Conservation (phyloP, 192 early-diverging fungal species). For the Coemansia javaensis region DNA sequence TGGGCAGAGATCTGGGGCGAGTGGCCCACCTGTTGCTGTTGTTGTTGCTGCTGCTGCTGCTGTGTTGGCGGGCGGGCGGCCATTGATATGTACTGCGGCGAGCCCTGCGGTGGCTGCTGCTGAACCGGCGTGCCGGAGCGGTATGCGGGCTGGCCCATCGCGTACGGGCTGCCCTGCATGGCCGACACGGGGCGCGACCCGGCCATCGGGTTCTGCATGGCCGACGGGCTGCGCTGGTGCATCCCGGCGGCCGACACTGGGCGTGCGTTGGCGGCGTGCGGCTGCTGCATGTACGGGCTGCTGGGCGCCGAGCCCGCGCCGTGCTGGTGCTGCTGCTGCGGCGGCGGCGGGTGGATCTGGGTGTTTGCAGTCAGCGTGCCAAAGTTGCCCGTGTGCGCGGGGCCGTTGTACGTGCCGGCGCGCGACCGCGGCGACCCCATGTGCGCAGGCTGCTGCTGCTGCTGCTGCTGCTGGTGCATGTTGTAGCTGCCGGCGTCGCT, state of each 20-base stretch:
- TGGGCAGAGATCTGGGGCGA: slow-evolving; percentile 23
- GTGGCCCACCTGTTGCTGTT: slow-evolving; percentile 9
- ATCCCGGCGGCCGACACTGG: slow-evolving; percentile 23
- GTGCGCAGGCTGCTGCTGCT: slow-evolving; percentile 1
- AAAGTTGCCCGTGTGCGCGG: slow-evolving; percentile 31
- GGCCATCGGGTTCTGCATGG: neutral
- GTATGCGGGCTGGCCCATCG: slow-evolving; percentile 4
- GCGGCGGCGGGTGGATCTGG: slow-evolving; percentile 20
- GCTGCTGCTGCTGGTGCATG: no score
- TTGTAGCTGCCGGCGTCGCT: neutral
- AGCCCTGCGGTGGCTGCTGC: slow-evolving; percentile 27
- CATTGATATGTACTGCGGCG: slow-evolving; percentile 4
- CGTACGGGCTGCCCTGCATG: slow-evolving; percentile 1
- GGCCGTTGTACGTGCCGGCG: slow-evolving; percentile 30
- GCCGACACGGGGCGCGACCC: slow-evolving; percentile 3
- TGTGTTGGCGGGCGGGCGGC: slow-evolving; percentile 26
- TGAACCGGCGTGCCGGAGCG: slow-evolving; percentile 24
- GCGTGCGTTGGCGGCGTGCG: neutral
- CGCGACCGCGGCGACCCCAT: slow-evolving; percentile 38
- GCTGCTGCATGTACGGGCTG: slow-evolving; percentile 27
- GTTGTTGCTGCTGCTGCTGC: slow-evolving; percentile 4
- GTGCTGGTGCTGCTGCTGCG: slow-evolving; percentile 13
- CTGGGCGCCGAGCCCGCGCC: slow-evolving; percentile 24
- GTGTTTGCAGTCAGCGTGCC: slow-evolving; percentile 32
- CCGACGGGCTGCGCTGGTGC: slow-evolving; percentile 2